A percentile compares a stretch with the other conserved stretches of the same genome.
phyloP scores from a whole-genome alignment of 2,329 filamentous ascomycete species.

The Fusarium nisikadoi region DNA sequence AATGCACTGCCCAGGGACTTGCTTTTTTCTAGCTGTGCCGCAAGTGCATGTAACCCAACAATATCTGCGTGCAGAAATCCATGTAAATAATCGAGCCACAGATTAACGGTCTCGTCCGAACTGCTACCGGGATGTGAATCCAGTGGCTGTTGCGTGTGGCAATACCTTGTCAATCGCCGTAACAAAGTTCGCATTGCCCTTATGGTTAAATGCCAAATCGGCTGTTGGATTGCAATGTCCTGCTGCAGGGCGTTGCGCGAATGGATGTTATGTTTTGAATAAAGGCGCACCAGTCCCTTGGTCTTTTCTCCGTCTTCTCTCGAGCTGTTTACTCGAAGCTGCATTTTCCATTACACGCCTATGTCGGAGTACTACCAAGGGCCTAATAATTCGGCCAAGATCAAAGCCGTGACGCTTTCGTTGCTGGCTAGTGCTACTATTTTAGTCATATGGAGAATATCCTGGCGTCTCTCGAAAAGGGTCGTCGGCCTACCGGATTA shows the following conservation, averaged over 20 bases:
- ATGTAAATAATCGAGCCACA: background rate
- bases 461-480: background rate
- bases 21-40: background rate
- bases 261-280: background rate
- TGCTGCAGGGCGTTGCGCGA: no score
- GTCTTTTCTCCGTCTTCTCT: background rate
- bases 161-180: background rate
- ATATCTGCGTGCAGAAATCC: background rate
- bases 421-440: background rate
- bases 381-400: slow-evolving; percentile 1
- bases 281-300: background rate
- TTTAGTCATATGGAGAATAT: slow-evolving; percentile 3
- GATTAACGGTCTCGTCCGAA: background rate
- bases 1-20: background rate
- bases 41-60: background rate
- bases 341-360: background rate
- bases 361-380: slow-evolving; percentile 1
- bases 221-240: background rate
- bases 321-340: background rate
- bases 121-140: background rate
- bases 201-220: background rate
- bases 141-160: background rate
- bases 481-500: background rate
- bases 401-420: background rate
- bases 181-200: background rate